Base-by-base conservation (phyloP, 805 yeast species). In the Monosporozyma yasuniensis region DNA sequence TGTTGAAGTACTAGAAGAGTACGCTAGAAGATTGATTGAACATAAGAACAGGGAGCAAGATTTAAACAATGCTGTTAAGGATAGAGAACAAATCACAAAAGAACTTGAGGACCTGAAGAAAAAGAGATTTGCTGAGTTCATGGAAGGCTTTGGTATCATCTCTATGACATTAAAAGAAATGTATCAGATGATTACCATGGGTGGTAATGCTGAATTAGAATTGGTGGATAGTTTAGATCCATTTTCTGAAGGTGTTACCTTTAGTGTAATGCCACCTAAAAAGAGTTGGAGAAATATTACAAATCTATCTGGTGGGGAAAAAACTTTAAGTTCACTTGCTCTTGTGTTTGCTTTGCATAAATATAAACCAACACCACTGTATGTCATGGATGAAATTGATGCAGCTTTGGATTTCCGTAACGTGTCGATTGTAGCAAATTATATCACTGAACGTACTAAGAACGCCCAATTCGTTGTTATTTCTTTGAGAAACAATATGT, bases 161-260 rank as follows among this genome's bases (percentile, higher is more conserved):
- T 88, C 97, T 1, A 73, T 81, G 64, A 86, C 96, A 6, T 75
- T 93, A 55, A 93, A 91, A 65, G 96, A 88, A 60, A 90, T 93
- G 98, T 93, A 93, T 61, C 95, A 90, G 62, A 87, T 93, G 95
- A 93, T 93, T 53, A 93, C 99, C 0, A 89, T 91, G 95, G 99
- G 99, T 25, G 99, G 99, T 32, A 93, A 91, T 71, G 99, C 99
- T 0, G 99, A 93, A 65, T 74, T 93, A 34, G 99, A 93, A 65
- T 75, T 91, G 43, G 97, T 89, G 18, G 99, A 93, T 63, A 84
- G 95, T 53, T 76, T 91, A 63, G 98, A 93, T 68, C 99, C 99
- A n/a, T 93, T 93, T 61, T 81, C 96, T 0, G 99, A 93, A 69
- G 99, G 99, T 30, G 90, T 93, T 37, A 71, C 90, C 41, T 93